Conservation (phyloP, 73 alveolate genomes). For the Tetrahymena borealis region DNA sequence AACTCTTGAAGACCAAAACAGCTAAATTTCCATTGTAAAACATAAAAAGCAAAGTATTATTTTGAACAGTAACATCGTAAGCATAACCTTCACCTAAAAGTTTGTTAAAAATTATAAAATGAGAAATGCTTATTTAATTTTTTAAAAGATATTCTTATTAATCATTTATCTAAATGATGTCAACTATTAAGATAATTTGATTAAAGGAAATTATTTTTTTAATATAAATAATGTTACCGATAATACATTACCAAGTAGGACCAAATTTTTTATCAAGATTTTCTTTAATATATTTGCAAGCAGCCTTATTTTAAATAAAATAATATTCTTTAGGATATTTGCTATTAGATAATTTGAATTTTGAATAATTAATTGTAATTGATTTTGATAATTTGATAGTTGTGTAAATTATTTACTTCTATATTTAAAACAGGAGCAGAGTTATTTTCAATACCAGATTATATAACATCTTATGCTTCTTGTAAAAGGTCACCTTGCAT, state of each 20-base stretch:
- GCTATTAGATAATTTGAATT: too few species aligned
- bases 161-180: too few species aligned
- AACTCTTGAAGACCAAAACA: constrained; percentile 32
- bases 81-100: constrained; percentile 54
- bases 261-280: constrained; percentile 40
- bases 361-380: too few species aligned
- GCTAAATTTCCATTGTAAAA: constrained; percentile 43
- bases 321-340: not conserved
- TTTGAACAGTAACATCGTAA: constrained; percentile 40
- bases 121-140: too few species aligned
- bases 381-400: too few species aligned
- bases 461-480: constrained; percentile 37
- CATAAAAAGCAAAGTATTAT: constrained; percentile 40
- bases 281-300: constrained; percentile 43
- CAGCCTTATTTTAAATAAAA: constrained; percentile 9
- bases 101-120: too few species aligned
- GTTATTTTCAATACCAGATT: constrained; percentile 44
- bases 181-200: too few species aligned
- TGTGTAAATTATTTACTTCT: not conserved
- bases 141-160: too few species aligned
- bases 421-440: constrained; percentile 2
- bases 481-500: constrained; percentile 23
- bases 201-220: not conserved
- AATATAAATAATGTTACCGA: constrained; percentile 12
- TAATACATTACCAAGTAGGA: constrained; percentile 41